Evolutionary conservation across 2,329 filamentous ascomycete genomes (phyloP).

Genomic region (Fusarium protoensiforme): DNA sequence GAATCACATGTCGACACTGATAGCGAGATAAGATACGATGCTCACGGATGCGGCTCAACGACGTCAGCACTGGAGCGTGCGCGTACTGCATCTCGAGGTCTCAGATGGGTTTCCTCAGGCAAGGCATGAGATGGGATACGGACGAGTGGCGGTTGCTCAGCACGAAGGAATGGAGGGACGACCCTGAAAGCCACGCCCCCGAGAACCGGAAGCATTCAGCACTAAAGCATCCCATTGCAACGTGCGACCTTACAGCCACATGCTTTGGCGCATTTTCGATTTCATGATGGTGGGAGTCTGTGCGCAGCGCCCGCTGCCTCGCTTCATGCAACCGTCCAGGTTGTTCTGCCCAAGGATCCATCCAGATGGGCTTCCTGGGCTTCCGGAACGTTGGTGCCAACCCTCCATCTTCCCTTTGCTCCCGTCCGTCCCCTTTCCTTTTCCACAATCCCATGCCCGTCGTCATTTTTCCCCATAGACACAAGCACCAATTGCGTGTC

Average conservation of each 20-base stretch:
- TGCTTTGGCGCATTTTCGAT: slow-evolving; percentile 4
- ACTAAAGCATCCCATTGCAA: slow-evolving; percentile 34
- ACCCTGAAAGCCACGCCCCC: slow-evolving; percentile 19
- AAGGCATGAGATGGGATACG: not conserved
- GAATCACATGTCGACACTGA: slow-evolving; percentile 12
- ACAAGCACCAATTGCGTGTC: slow-evolving; percentile 12
- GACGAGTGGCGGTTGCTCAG: not conserved
- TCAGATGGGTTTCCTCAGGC: slow-evolving; percentile 1
- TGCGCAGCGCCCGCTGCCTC: slow-evolving; percentile 28
- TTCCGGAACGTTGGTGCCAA: slow-evolving; percentile 16
- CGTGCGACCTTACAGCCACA: slow-evolving; percentile 28
- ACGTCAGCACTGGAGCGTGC: slow-evolving; percentile 24
- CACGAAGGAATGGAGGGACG: slow-evolving; percentile 1
- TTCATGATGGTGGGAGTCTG: slow-evolving; percentile 35
- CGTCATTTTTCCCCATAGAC: slow-evolving; percentile 1
- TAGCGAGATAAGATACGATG: not conserved
- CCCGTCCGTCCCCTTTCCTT: slow-evolving; percentile 11
- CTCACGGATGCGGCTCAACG: slow-evolving; percentile 34
- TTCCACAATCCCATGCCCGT: slow-evolving; percentile 4
- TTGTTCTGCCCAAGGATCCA: slow-evolving; percentile 3
- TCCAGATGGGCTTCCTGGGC: not conserved
- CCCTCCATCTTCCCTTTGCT: slow-evolving; percentile 11
- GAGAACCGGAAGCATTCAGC: slow-evolving; percentile 31
- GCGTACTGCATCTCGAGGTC: slow-evolving; percentile 3
- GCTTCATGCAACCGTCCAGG: slow-evolving; percentile 14